phyloP scores from a whole-genome alignment of 179 eudicot species.

The Gypsophila paniculata region DNA sequence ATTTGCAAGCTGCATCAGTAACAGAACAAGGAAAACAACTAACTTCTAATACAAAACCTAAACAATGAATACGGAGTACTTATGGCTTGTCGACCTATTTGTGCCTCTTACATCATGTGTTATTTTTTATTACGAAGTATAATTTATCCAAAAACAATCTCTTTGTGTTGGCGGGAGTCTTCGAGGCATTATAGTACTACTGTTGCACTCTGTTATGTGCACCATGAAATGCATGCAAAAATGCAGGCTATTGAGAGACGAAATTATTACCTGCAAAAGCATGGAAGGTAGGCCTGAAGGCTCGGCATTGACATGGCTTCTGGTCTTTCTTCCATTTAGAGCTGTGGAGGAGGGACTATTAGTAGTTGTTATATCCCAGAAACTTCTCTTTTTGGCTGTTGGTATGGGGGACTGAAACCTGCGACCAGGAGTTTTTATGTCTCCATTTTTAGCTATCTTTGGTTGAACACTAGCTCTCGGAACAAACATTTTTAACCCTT shows the following conservation, averaged over 20 bases:
- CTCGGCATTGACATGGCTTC: slow-evolving; percentile 51
- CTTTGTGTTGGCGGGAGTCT: too few species aligned
- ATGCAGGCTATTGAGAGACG: not conserved
- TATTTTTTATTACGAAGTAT: too few species aligned
- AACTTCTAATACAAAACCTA: slow-evolving; percentile 4
- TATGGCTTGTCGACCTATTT: too few species aligned
- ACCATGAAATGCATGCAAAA: too few species aligned
- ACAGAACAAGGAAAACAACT: slow-evolving; percentile 30
- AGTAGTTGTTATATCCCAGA: slow-evolving; percentile 86
- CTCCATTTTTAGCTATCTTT: slow-evolving; percentile 41
- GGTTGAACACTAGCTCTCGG: slow-evolving; percentile 39
- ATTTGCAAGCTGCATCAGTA: slow-evolving; percentile 51
- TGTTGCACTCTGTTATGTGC: too few species aligned
- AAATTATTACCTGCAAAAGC: slow-evolving; percentile 70
- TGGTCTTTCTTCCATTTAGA: slow-evolving; percentile 62
- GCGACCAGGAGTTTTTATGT: slow-evolving; percentile 50
- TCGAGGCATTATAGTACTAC: too few species aligned
- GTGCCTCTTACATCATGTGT: too few species aligned
- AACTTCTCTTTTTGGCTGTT: slow-evolving; percentile 63
- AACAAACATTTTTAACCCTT: slow-evolving; percentile 32
- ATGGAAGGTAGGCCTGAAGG: slow-evolving; percentile 57
- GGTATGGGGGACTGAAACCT: slow-evolving; percentile 66
- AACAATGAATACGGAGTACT: too few species aligned
- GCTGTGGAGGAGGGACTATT: slow-evolving; percentile 65
- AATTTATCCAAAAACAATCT: too few species aligned